Evolutionary conservation across 2,329 filamentous ascomycete species (phyloP).

Genomic region (Fusarium austroafricanum): DNA sequence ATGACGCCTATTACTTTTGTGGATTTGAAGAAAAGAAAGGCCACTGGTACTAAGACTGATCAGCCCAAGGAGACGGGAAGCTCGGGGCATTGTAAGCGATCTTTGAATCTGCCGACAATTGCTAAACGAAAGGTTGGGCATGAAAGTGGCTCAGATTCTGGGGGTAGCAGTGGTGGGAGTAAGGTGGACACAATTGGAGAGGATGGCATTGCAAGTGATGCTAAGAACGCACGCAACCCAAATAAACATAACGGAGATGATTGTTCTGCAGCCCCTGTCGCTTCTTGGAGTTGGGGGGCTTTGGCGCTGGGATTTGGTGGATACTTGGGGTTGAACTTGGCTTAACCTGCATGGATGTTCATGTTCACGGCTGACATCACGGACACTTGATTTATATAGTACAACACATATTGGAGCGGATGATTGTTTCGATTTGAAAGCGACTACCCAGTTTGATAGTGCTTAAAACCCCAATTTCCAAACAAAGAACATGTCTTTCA

Average conservation of each 20-base stretch:
- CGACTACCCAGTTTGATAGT: no score
- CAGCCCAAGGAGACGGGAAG: neutral
- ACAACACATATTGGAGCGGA: no score
- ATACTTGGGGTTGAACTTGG: conserved; percentile 12
- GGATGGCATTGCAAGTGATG: neutral
- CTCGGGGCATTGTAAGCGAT: conserved; percentile 14
- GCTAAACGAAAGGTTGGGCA: neutral
- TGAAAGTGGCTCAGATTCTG: neutral
- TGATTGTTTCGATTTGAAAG: no score
- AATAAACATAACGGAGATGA: conserved; percentile 1
- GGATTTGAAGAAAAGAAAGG: conserved; percentile 21
- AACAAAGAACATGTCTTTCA: no score
- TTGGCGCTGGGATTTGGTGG: conserved; percentile 15
- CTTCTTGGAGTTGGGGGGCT: conserved; percentile 8
- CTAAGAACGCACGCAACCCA: neutral
- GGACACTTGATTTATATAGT: no score
- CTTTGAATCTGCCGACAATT: no score
- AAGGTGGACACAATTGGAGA: neutral
- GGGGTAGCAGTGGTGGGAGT: neutral
- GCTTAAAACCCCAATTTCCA: no score
- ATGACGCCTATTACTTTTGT: conserved; percentile 41
- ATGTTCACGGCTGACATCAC: no score
- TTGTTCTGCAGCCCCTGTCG: conserved; percentile 14
- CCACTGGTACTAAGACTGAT: neutral
- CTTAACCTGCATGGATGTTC: neutral